A percentile compares a stretch with the other conserved stretches of the same genome.
These are phyloP conservation scores for Pleurotus djamor DNA, from an alignment of 768 basidiomycete species.

Conservation along the genomic window DNA sequence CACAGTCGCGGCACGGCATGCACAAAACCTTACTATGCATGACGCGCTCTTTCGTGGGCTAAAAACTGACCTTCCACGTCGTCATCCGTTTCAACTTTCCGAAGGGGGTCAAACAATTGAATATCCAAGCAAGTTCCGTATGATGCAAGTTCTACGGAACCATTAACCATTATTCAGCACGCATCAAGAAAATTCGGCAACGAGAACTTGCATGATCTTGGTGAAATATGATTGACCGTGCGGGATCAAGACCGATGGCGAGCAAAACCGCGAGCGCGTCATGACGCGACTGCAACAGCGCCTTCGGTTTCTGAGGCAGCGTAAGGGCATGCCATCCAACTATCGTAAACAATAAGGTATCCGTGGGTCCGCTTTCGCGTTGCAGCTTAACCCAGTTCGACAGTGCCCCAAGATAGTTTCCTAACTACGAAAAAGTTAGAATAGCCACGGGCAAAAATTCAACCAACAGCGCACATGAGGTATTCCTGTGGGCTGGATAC, in stretches of 20 bases:
- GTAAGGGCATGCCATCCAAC: conserved; percentile 96
- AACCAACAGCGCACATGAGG: conserved; percentile 66
- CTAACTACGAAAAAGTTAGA: conserved; percentile 52
- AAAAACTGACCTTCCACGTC: conserved; percentile 81
- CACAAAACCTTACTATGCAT: no score
- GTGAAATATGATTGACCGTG: conserved; percentile 73
- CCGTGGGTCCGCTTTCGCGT: conserved; percentile 49
- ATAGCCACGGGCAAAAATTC: conserved; percentile 7
- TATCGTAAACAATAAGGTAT: conserved; percentile 78
- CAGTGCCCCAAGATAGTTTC: conserved; percentile 91
- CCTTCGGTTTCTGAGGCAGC: conserved; percentile 77
- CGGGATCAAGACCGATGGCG: conserved; percentile 82
- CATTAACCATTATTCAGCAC: no score
- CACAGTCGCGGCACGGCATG: no score
- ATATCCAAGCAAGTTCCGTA: conserved; percentile 85
- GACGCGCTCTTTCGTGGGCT: not conserved
- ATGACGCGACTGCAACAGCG: conserved; percentile 57
- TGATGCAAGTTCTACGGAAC: conserved; percentile 71
- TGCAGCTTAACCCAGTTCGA: conserved; percentile 88
- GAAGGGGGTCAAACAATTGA: conserved; percentile 82
- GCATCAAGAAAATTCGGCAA: not conserved
- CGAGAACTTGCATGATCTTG: conserved; percentile 76
- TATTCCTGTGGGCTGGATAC: conserved; percentile 91
- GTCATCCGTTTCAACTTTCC: conserved; percentile 90
- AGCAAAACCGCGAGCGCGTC: conserved; percentile 84